Percentiles rank a stretch among this genome's conserved stretches.
phyloP scores from a whole-genome alignment of 2,329 filamentous ascomycete genomes.

The Ophiostoma tasmaniense region DNA sequence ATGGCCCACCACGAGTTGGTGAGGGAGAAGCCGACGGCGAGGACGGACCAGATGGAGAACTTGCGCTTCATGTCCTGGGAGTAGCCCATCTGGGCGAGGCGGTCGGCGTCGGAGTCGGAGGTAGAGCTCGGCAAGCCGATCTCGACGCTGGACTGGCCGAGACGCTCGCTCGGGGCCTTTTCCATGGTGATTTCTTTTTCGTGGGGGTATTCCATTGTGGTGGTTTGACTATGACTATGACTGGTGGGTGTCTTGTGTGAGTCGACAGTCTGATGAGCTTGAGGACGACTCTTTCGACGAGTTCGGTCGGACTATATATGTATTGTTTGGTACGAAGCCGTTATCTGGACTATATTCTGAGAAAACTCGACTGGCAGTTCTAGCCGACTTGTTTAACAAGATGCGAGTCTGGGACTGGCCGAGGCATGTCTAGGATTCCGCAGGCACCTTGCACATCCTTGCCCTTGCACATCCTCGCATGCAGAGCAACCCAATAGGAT shows the following conservation, averaged over 20 bases:
- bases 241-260: too few relatives aligned
- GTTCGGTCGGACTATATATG: background rate
- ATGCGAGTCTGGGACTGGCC: background rate
- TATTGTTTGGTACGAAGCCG: too few relatives aligned
- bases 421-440: background rate
- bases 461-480: too few relatives aligned
- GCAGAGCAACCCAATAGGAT: too few relatives aligned
- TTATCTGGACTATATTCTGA: background rate
- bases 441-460: too few relatives aligned
- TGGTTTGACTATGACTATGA: background rate
- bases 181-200: background rate
- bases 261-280: background rate
- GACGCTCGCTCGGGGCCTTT: background rate
- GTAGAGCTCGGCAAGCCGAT: background rate
- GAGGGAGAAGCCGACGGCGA: constrained; percentile 16
- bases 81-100: constrained; percentile 17
- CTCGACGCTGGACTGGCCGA: background rate
- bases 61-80: constrained; percentile 16
- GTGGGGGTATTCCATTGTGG: background rate
- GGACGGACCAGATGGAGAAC: constrained; percentile 15
- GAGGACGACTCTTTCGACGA: too few relatives aligned
- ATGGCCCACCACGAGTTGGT: constrained; percentile 17
- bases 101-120: background rate
- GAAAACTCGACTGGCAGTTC: background rate
- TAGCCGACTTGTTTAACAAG: background rate